Conservation (phyloP, 805 yeast genomes). For the Saturnispora halmiae region DNA sequence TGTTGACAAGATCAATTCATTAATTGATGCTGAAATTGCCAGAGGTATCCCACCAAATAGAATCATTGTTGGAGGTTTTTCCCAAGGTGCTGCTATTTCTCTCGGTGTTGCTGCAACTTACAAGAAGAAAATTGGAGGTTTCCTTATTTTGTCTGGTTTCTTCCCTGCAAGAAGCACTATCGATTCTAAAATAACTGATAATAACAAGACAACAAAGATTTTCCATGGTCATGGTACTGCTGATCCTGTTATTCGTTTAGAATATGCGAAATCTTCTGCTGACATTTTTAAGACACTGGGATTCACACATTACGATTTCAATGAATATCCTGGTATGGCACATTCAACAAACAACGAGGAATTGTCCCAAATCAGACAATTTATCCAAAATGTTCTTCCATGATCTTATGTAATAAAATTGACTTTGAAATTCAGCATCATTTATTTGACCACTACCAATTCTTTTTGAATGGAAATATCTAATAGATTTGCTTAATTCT, state of each 20-base stretch:
- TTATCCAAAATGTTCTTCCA: not conserved
- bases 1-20: slow-evolving; percentile 35
- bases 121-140: slow-evolving; percentile 66
- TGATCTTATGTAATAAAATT: slow-evolving; percentile 15
- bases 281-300: slow-evolving; percentile 41
- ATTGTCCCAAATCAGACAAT: slow-evolving; percentile 38
- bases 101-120: slow-evolving; percentile 48
- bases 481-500: slow-evolving; percentile 42
- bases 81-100: slow-evolving; percentile 86
- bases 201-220: slow-evolving; percentile 59
- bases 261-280: slow-evolving; percentile 32
- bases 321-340: slow-evolving; percentile 51
- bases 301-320: slow-evolving; percentile 37
- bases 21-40: slow-evolving; percentile 46
- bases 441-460: slow-evolving; percentile 35
- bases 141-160: slow-evolving; percentile 72
- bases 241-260: slow-evolving; percentile 54
- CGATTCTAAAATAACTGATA: slow-evolving; percentile 20
- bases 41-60: slow-evolving; percentile 49
- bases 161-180: slow-evolving; percentile 32
- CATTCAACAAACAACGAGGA: slow-evolving; percentile 68
- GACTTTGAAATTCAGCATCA: slow-evolving; percentile 28
- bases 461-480: slow-evolving; percentile 52
- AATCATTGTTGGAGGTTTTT: slow-evolving; percentile 88
- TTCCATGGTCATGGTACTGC: slow-evolving; percentile 83